Percentiles rank a stretch among this genome's conserved stretches.
phyloP scores from a whole-genome alignment of 1,284 basidiomycete species.

The Puccinia sorghi region DNA sequence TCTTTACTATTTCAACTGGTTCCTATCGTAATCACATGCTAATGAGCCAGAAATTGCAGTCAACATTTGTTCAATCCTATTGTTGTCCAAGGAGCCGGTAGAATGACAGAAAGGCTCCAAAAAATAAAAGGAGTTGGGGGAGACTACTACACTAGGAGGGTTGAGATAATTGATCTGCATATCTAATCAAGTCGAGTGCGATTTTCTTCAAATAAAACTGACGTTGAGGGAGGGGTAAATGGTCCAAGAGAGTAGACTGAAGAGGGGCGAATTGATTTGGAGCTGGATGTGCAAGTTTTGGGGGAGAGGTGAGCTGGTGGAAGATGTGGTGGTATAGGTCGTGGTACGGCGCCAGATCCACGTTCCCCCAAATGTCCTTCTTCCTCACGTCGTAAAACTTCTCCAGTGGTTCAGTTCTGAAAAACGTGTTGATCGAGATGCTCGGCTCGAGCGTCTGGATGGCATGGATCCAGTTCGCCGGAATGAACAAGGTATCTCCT shows the following conservation, averaged over 20 bases:
- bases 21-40: no score
- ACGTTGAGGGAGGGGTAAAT: constrained; percentile 22
- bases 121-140: no score
- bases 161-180: constrained; percentile 34
- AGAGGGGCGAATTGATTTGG: neutral
- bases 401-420: constrained; percentile 12
- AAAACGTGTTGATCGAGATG: constrained; percentile 47
- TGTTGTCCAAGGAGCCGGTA: no score
- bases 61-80: no score
- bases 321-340: constrained; percentile 9
- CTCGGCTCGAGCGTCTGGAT: constrained; percentile 43
- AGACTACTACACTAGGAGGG: neutral
- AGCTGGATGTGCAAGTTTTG: neutral
- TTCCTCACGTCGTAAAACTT: constrained; percentile 10
- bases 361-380: constrained; percentile 46
- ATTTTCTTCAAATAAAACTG: constrained; percentile 49
- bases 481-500: constrained; percentile 46
- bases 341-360: constrained; percentile 22
- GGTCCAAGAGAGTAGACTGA: constrained; percentile 8
- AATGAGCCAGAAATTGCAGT: no score
- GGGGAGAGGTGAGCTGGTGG: neutral
- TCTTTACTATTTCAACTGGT: no score
- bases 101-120: no score
- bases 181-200: constrained; percentile 39
- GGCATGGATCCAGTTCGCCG: constrained; percentile 45